phyloP scores from a whole-genome alignment of 495 filamentous ascomycete genomes.

The Penicillium crystallinum region DNA sequence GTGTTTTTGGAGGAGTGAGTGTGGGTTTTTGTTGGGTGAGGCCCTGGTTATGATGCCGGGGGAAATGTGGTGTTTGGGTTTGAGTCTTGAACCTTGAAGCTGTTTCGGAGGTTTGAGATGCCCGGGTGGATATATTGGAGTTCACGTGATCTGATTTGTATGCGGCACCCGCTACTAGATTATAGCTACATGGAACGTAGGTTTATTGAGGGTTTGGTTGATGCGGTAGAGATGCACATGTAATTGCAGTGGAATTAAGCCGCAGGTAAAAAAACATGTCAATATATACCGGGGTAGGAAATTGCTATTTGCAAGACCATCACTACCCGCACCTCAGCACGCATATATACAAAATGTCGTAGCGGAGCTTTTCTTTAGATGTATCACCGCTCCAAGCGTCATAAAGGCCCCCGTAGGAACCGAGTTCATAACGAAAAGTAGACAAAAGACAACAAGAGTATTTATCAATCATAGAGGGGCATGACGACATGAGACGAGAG shows the following conservation, averaged over 20 bases:
- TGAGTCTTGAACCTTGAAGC: not conserved
- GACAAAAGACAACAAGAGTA: conserved; percentile 12
- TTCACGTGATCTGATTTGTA: not conserved
- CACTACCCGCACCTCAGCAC: conserved; percentile 10
- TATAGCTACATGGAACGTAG: not conserved
- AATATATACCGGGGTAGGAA: conserved; percentile 15
- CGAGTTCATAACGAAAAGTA: conserved; percentile 8
- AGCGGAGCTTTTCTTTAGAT: conserved; percentile 7
- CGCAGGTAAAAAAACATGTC: not conserved
- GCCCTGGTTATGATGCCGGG: not conserved
- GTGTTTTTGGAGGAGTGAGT: not conserved
- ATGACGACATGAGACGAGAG: conserved; percentile 23
- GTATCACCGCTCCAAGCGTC: conserved; percentile 12
- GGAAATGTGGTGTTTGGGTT: not conserved
- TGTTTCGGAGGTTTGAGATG: not conserved
- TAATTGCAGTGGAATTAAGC: not conserved
- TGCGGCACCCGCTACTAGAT: not conserved
- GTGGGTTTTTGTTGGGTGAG: conserved; percentile 7
- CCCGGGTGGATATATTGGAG: not conserved
- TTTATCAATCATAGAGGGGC: conserved; percentile 28
- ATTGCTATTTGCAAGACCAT: conserved; percentile 6
- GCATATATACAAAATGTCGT: conserved; percentile 21
- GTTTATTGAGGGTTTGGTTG: not conserved
- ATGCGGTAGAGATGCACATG: not conserved
- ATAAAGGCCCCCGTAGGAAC: conserved; percentile 10